Evolutionary conservation across 164 flowering plant species (phyloP).

Genomic region (Annona squamosa): DNA sequence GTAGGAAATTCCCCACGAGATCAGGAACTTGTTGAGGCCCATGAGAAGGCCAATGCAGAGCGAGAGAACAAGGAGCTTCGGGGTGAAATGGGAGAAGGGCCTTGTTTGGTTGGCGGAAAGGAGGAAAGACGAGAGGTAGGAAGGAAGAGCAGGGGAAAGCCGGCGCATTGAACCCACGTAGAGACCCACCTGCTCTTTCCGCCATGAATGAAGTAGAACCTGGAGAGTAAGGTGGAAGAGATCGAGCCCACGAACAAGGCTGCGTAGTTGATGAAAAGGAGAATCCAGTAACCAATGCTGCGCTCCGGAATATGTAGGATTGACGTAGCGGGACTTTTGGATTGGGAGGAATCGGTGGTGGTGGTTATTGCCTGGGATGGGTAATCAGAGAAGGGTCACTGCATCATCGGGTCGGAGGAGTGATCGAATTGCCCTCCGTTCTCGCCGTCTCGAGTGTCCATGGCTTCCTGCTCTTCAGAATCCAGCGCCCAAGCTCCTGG

Average conservation of each 20-base stretch:
- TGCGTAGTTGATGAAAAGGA: slow-evolving; percentile 34
- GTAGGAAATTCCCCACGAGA: slow-evolving; percentile 69
- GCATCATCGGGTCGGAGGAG: background rate
- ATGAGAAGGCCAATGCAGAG: slow-evolving; percentile 38
- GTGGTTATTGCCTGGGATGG: background rate
- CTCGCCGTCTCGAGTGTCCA: slow-evolving; percentile 11
- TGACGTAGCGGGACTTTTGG: background rate
- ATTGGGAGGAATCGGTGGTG: background rate
- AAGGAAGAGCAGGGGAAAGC: slow-evolving; percentile 58
- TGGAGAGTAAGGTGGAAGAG: slow-evolving; percentile 46
- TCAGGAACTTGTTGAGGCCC: slow-evolving; percentile 59
- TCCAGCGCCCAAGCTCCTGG: slow-evolving; percentile 86
- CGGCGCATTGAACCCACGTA: slow-evolving; percentile 68
- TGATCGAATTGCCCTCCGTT: background rate
- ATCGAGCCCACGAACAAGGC: slow-evolving; percentile 51
- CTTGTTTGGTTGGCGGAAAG: slow-evolving; percentile 6
- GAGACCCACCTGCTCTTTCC: slow-evolving; percentile 77
- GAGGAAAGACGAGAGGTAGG: slow-evolving; percentile 30
- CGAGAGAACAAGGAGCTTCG: slow-evolving; percentile 19
- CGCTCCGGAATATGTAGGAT: background rate
- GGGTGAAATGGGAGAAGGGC: slow-evolving; percentile 46
- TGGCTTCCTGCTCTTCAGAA: slow-evolving; percentile 59
- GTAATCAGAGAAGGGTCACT: slow-evolving; percentile 36
- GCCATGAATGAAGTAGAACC: slow-evolving; percentile 67
- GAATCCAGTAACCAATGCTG: slow-evolving; percentile 23